Base-by-base conservation (phyloP, 1,139 yeast genomes). In the Taphrina pruni region DNA sequence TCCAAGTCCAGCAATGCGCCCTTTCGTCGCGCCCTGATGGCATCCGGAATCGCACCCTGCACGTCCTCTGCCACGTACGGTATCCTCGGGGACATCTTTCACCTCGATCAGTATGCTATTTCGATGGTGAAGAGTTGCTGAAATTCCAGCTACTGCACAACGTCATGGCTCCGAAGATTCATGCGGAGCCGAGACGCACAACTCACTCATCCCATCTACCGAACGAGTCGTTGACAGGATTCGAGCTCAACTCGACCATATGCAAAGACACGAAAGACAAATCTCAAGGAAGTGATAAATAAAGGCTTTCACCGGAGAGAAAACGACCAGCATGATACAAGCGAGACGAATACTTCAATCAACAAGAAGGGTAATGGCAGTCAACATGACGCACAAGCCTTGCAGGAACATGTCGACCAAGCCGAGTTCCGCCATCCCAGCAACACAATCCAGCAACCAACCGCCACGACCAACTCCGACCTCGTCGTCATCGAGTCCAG, bases 1-100 rank as follows among this genome's bases (percentile, higher is more conserved):
- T 64, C 67, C 20, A 64, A 39, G 26, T 64, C 67, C 21, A 64
- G 55, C 9, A 64, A 26, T 11, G 52, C 61, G n/a, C 61, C 67
- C 36, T 50, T 26, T 21, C 67, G 45, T 26, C 67, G 67, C 6
- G 46, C 38, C 11, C 67, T 21, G 21, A 64, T 56, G 20, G 39
- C 60, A n/a, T 64, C 67, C 6, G 67, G 58, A 14, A 54, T 17
- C 41, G 58, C 17, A 6, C 58, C 58, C 6, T 8, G 26, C 12
- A 45, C 48, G 12, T 54, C 61, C 17, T n/a, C 36, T 4, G 54
- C 26, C 21, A 64, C 67, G 35, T 64, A 64, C 36, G 67, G 67
- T 7, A 64, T 20, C n/a, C 67, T 14, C 21, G 67, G 67, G 14
- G 20, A 7, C 48, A 48, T 48, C 7, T 14, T 2, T 1, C 43